These are phyloP conservation scores for Cyberlindnera suaveolens DNA, from an alignment of 805 yeast species.

Conservation along the genomic window DNA sequence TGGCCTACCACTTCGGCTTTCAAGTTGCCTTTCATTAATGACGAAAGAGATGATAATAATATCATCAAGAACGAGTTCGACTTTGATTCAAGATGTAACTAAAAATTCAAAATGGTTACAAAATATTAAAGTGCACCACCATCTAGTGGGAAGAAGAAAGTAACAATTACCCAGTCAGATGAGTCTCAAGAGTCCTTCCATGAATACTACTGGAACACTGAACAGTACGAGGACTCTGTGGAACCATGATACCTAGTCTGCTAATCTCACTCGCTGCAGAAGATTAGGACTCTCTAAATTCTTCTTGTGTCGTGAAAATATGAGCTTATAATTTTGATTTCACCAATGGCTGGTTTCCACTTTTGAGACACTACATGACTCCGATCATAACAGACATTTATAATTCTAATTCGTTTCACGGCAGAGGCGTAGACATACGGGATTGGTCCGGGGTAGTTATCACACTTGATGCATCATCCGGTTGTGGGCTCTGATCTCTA, in stretches of 20 bases:
- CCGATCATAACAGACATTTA: not conserved
- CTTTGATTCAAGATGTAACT: constrained; percentile 53
- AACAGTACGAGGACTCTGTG: not conserved
- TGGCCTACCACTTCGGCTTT: constrained; percentile 64
- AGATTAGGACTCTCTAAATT: constrained; percentile 1
- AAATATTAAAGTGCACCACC: constrained; percentile 56
- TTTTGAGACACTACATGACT: not conserved
- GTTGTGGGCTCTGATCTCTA: constrained; percentile 18
- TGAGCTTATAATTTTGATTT: too few relatives aligned
- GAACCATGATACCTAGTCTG: too few relatives aligned
- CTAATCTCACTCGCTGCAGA: too few relatives aligned
- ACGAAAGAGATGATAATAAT: constrained; percentile 39
- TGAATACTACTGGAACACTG: constrained; percentile 75
- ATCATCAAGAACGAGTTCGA: constrained; percentile 74
- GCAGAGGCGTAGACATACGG: constrained; percentile 12
- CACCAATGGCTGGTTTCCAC: too few relatives aligned
- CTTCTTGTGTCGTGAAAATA: not conserved
- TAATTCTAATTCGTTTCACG: not conserved
- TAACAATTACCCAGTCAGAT: constrained; percentile 48
- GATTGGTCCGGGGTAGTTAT: constrained; percentile 19
- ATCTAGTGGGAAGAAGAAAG: constrained; percentile 74
- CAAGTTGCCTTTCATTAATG: constrained; percentile 53
- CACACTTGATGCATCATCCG: constrained; percentile 17
- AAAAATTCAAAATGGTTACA: constrained; percentile 63
- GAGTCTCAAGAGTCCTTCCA: constrained; percentile 69